Evolutionary conservation across 768 basidiomycete species (phyloP).

Genomic region (Rhizopogon vinicolor): DNA sequence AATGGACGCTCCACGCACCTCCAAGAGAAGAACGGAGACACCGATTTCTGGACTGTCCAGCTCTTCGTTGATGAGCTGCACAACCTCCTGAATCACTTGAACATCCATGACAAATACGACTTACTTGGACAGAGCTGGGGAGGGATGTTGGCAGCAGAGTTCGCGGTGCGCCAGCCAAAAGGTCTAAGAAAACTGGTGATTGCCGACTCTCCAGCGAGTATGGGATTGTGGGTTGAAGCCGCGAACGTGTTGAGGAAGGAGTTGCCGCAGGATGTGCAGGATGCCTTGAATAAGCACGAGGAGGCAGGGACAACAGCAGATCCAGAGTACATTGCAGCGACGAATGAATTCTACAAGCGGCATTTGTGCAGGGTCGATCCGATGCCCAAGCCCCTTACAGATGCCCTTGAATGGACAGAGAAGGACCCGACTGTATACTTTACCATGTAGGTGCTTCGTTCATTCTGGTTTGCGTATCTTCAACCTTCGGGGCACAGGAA

Average conservation of each 20-base stretch:
- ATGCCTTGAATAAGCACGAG: slow-evolving; percentile 41
- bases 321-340: slow-evolving; percentile 41
- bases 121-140: slow-evolving; percentile 40
- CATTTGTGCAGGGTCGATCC: slow-evolving; percentile 43
- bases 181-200: slow-evolving; percentile 42
- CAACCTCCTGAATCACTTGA: slow-evolving; percentile 36
- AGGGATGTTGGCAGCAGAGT: slow-evolving; percentile 39
- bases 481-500: slow-evolving; percentile 21
- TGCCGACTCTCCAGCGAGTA: slow-evolving; percentile 27
- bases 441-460: slow-evolving; percentile 35
- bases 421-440: slow-evolving; percentile 44
- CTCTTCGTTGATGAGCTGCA: slow-evolving; percentile 47
- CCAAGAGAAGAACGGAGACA: slow-evolving; percentile 38
- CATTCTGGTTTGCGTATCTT: background rate
- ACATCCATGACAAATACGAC: slow-evolving; percentile 24
- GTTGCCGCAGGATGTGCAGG: slow-evolving; percentile 38
- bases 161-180: slow-evolving; percentile 32
- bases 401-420: slow-evolving; percentile 28
- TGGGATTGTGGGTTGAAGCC: slow-evolving; percentile 37
- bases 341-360: slow-evolving; percentile 35
- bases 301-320: slow-evolving; percentile 36
- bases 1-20: slow-evolving; percentile 51
- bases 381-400: slow-evolving; percentile 34
- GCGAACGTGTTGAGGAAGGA: slow-evolving; percentile 23
- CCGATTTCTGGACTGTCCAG: slow-evolving; percentile 44